These are phyloP conservation scores for Plectosphaerella cucumerina DNA, from an alignment of 2,329 filamentous ascomycete species.

Conservation along the genomic window DNA sequence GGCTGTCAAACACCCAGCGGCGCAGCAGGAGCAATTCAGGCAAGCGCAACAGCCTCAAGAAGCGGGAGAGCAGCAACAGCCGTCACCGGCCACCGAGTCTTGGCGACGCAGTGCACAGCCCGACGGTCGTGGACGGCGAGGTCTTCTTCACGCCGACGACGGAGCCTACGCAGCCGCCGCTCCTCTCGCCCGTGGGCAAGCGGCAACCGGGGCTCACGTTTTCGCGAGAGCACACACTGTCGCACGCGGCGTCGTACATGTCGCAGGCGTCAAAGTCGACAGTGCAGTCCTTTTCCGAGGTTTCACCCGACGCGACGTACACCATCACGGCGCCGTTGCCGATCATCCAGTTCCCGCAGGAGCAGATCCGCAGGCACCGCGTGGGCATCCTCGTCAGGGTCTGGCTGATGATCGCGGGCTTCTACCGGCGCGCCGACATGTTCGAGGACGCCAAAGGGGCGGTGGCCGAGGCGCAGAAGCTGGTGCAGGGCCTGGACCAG, in stretches of 20 bases:
- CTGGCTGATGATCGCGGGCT: constrained; percentile 85
- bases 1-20: constrained; percentile 27
- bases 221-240: constrained; percentile 36
- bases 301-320: constrained; percentile 34
- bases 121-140: constrained; percentile 46
- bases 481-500: constrained; percentile 67
- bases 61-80: constrained; percentile 46
- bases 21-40: constrained; percentile 40
- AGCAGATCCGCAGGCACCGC: constrained; percentile 46
- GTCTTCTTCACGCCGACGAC: constrained; percentile 42
- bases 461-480: constrained; percentile 73
- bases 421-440: constrained; percentile 80
- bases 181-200: constrained; percentile 37
- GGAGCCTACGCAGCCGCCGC: constrained; percentile 37
- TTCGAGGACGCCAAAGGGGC: constrained; percentile 77
- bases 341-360: constrained; percentile 49
- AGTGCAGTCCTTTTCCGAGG: constrained; percentile 33
- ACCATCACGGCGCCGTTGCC: constrained; percentile 45
- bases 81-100: constrained; percentile 40
- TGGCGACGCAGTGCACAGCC: constrained; percentile 30
- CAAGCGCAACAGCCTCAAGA: constrained; percentile 48
- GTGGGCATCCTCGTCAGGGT: constrained; percentile 64
- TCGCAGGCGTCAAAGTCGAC: constrained; percentile 35
- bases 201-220: constrained; percentile 36
- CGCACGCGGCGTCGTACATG: constrained; percentile 41